phyloP scores from a whole-genome alignment of 768 basidiomycete species.

The Tulasnella sp. region DNA sequence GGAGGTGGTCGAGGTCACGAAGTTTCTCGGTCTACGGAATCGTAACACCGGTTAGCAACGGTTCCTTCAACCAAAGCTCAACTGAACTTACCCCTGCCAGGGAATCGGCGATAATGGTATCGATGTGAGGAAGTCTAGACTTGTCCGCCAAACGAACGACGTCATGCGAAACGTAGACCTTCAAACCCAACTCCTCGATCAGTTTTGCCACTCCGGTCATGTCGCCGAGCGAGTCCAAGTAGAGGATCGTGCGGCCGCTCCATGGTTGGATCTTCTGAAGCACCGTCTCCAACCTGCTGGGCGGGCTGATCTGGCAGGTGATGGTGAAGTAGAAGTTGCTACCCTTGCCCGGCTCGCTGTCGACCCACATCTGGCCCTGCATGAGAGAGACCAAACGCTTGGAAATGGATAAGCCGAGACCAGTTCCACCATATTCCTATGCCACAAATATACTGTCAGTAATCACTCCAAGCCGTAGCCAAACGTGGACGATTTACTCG shows the following conservation, averaged over 20 bases:
- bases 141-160: constrained; percentile 80
- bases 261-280: constrained; percentile 80
- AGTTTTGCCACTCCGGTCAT: constrained; percentile 68
- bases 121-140: constrained; percentile 80
- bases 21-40: constrained; percentile 72
- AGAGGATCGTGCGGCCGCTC: constrained; percentile 76
- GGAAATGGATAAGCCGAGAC: constrained; percentile 93
- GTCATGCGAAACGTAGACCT: constrained; percentile 69
- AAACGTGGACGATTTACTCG: constrained; percentile 51
- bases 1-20: constrained; percentile 87
- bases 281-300: constrained; percentile 63
- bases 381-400: constrained; percentile 95
- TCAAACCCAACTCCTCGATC: constrained; percentile 74
- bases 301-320: constrained; percentile 74
- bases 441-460: constrained; percentile 28
- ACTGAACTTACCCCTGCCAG: constrained; percentile 62
- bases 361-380: constrained; percentile 99
- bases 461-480: background rate
- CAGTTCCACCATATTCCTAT: constrained; percentile 95
- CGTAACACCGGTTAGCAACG: constrained; percentile 22
- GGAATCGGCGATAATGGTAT: constrained; percentile 94
- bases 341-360: constrained; percentile 88
- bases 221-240: constrained; percentile 82
- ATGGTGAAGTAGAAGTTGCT: constrained; percentile 97
- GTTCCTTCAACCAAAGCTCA: constrained; percentile 28